Percentiles rank a stretch among this genome's conserved stretches.
These are phyloP conservation scores for Pyrenula aspistea DNA, from an alignment of 495 filamentous ascomycete species.

Conservation along the genomic window DNA sequence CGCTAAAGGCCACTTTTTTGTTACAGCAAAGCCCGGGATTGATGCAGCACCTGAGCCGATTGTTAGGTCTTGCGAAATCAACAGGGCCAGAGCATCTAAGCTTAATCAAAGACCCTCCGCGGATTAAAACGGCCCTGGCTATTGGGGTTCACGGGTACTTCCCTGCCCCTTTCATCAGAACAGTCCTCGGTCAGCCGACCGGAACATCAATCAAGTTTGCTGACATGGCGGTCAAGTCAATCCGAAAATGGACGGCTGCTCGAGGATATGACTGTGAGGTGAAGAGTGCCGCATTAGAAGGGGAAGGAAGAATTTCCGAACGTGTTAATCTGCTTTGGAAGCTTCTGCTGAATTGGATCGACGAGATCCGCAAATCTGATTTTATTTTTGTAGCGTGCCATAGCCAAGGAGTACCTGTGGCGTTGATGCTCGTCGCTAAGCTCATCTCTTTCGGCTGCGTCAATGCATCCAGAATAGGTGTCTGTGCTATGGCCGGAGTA, in stretches of 20 bases:
- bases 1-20: slow-evolving; percentile 54
- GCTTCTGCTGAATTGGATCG: slow-evolving; percentile 86
- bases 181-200: slow-evolving; percentile 84
- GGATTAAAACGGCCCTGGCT: slow-evolving; percentile 70
- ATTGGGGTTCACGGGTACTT: slow-evolving; percentile 95
- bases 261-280: slow-evolving; percentile 57
- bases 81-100: slow-evolving; percentile 56
- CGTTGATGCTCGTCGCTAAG: slow-evolving; percentile 86
- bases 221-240: slow-evolving; percentile 72
- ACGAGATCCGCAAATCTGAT: slow-evolving; percentile 76
- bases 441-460: slow-evolving; percentile 72
- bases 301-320: slow-evolving; percentile 91
- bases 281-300: slow-evolving; percentile 88
- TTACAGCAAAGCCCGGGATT: slow-evolving; percentile 58
- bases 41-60: slow-evolving; percentile 53
- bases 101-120: slow-evolving; percentile 54
- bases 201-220: slow-evolving; percentile 92
- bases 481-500: slow-evolving; percentile 92
- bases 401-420: slow-evolving; percentile 90
- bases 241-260: slow-evolving; percentile 64
- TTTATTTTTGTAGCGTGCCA: slow-evolving; percentile 85
- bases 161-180: slow-evolving; percentile 71
- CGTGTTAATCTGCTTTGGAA: slow-evolving; percentile 90
- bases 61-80: slow-evolving; percentile 51
- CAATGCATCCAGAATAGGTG: slow-evolving; percentile 53